A percentile compares a stretch with the other conserved stretches of the same genome.
These are phyloP conservation scores for Harrya chromipes DNA, from an alignment of 768 basidiomycete genomes.

Conservation along the genomic window DNA sequence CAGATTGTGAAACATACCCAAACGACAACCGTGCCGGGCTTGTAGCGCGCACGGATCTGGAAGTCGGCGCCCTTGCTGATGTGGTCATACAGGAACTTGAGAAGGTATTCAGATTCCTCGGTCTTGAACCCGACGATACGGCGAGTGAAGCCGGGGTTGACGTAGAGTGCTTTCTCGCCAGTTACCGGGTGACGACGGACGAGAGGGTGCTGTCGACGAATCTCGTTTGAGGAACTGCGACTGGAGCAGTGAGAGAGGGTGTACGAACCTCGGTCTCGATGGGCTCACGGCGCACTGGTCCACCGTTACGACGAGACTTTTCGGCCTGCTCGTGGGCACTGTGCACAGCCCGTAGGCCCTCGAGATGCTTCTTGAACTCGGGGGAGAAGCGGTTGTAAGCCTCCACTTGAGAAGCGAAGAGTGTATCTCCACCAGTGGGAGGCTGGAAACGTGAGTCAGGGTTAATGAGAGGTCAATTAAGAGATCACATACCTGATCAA, in stretches of 20 bases:
- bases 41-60: slow-evolving; percentile 47
- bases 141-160: slow-evolving; percentile 54
- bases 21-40: slow-evolving; percentile 53
- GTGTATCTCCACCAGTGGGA: slow-evolving; percentile 48
- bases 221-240: too few relatives aligned
- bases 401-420: slow-evolving; percentile 56
- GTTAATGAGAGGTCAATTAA: too few relatives aligned
- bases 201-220: slow-evolving; percentile 42
- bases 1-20: slow-evolving; percentile 40
- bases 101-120: slow-evolving; percentile 53
- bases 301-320: slow-evolving; percentile 40
- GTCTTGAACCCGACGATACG: slow-evolving; percentile 53
- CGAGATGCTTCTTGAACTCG: slow-evolving; percentile 54
- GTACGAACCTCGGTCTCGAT: slow-evolving; percentile 41
- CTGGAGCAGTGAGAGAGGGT: neutral
- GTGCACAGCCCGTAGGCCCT: slow-evolving; percentile 56
- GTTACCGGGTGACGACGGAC: slow-evolving; percentile 61
- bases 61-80: slow-evolving; percentile 49
- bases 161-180: slow-evolving; percentile 58
- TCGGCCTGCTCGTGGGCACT: slow-evolving; percentile 52
- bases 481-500: slow-evolving; percentile 39
- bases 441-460: slow-evolving; percentile 15
- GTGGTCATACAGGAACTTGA: slow-evolving; percentile 55
- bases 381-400: slow-evolving; percentile 58
- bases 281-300: slow-evolving; percentile 49